A percentile compares a stretch with the other conserved stretches of the same genome.
phyloP scores from a whole-genome alignment of 208 protist genomes.

The Crithidia sp. region DNA sequence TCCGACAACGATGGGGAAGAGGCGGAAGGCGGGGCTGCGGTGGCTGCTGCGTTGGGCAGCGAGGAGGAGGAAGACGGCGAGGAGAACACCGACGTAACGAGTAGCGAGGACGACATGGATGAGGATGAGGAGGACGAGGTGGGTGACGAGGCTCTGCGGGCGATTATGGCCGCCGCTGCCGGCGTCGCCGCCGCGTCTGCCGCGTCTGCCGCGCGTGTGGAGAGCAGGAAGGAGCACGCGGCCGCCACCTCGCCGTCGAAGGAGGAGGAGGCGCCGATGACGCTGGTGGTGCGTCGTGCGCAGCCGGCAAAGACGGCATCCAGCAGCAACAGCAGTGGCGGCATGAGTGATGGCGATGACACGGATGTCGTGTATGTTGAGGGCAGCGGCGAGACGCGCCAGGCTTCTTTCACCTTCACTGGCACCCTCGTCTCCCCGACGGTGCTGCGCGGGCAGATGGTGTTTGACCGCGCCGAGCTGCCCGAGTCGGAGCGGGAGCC shows the following conservation, averaged over 20 bases:
- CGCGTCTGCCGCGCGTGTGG: background rate
- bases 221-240: background rate
- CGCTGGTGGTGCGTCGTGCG: slow-evolving; percentile 12
- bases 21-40: background rate
- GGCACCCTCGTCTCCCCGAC: slow-evolving; percentile 43
- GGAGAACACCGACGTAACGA: too few species aligned
- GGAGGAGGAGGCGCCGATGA: slow-evolving; percentile 14
- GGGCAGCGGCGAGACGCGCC: slow-evolving; percentile 54
- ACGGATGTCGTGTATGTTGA: slow-evolving; percentile 27
- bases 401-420: slow-evolving; percentile 59
- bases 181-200: background rate
- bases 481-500: slow-evolving; percentile 24
- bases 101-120: too few species aligned
- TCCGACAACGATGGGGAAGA: slow-evolving; percentile 11
- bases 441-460: slow-evolving; percentile 53
- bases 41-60: background rate
- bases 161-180: background rate
- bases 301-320: background rate
- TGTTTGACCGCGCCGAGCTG: slow-evolving; percentile 48
- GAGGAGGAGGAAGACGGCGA: too few species aligned
- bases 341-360: slow-evolving; percentile 2
- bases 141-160: slow-evolving; percentile 6
- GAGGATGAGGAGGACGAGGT: slow-evolving; percentile 10
- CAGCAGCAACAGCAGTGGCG: background rate
- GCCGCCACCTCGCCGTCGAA: background rate